Evolutionary conservation across 345 rosid genomes (phyloP).

Genomic region (Ceriops decandra): DNA sequence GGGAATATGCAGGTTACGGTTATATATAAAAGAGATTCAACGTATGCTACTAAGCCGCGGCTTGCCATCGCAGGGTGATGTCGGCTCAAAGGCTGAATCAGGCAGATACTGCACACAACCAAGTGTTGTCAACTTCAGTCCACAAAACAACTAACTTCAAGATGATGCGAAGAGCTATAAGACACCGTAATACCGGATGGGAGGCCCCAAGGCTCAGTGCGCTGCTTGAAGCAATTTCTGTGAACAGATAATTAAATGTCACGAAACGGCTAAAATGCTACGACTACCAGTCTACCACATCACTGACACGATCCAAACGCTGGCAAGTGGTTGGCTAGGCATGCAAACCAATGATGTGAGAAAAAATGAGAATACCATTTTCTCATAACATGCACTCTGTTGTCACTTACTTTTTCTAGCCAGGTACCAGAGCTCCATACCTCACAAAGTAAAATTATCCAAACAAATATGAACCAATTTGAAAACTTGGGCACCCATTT

Average conservation of each 20-base stretch:
- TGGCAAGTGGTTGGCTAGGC: background rate
- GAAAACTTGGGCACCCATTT: too few species aligned
- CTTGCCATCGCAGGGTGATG: background rate
- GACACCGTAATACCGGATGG: conserved; percentile 20
- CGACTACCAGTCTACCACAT: background rate
- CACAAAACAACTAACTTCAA: conserved; percentile 1
- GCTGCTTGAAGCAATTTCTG: conserved; percentile 45
- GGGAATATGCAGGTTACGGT: too few species aligned
- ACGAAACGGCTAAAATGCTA: conserved; percentile 7
- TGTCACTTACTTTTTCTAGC: background rate
- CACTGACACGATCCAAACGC: background rate
- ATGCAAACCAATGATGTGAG: background rate
- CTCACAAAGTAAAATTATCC: too few species aligned
- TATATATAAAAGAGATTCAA: background rate
- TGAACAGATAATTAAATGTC: conserved; percentile 13
- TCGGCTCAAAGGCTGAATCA: background rate
- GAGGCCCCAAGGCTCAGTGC: conserved; percentile 30
- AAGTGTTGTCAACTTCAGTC: too few species aligned
- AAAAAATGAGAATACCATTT: too few species aligned
- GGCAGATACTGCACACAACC: background rate
- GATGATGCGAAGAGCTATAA: conserved; percentile 10
- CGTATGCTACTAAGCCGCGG: background rate
- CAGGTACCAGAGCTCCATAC: background rate
- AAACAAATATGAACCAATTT: too few species aligned
- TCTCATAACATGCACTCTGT: background rate